Percentiles rank a stretch among this genome's conserved stretches.
Evolutionary conservation across 2,329 filamentous ascomycete genomes (phyloP).

Genomic region (Polychaeton citri): DNA sequence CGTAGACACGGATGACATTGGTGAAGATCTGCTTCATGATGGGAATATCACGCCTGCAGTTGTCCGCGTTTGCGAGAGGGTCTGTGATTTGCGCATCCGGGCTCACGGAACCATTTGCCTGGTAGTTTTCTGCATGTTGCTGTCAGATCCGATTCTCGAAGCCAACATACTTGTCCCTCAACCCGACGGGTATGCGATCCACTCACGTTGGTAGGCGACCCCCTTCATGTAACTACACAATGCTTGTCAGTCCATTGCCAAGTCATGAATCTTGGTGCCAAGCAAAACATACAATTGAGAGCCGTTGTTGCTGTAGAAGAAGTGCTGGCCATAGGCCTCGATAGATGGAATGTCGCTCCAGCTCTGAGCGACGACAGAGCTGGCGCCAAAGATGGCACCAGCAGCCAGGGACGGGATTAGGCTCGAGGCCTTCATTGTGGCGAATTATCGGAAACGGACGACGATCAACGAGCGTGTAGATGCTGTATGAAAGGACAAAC

Average conservation of each 20-base stretch:
- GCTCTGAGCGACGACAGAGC: background rate
- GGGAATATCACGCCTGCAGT: slow-evolving; percentile 66
- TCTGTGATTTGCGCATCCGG: slow-evolving; percentile 40
- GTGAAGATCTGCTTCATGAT: slow-evolving; percentile 75
- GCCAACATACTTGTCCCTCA: too few species aligned
- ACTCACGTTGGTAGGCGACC: background rate
- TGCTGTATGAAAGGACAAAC: background rate
- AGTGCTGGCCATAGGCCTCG: background rate
- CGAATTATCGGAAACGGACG: background rate
- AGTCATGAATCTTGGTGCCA: too few species aligned
- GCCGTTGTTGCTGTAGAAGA: background rate
- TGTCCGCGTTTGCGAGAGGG: slow-evolving; percentile 56
- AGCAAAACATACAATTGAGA: background rate
- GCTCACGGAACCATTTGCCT: slow-evolving; percentile 41
- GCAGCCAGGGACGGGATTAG: background rate
- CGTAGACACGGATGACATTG: slow-evolving; percentile 89
- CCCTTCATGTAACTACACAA: background rate
- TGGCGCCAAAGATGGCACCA: background rate
- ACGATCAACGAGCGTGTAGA: too few species aligned
- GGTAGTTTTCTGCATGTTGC: slow-evolving; percentile 27
- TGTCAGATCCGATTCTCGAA: too few species aligned
- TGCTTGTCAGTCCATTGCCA: background rate
- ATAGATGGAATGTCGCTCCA: background rate
- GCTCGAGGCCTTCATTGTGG: background rate
- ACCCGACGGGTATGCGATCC: too few species aligned